Evolutionary conservation across 2,329 filamentous ascomycete genomes (phyloP).

Genomic region (Fusarium nurragi): DNA sequence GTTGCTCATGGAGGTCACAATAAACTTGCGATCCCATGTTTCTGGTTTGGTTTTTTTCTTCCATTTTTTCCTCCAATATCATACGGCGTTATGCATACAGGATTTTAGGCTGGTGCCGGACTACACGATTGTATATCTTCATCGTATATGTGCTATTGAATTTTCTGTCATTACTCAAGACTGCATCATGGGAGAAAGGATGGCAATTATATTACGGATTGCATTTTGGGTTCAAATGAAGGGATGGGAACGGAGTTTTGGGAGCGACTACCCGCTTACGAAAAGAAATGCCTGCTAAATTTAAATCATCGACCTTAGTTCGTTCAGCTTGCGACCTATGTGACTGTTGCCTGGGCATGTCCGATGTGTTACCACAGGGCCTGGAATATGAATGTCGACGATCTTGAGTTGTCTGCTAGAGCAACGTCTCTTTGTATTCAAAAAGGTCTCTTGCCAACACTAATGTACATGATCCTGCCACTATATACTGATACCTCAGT

Average conservation of each 20-base stretch:
- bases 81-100: slow-evolving; percentile 28
- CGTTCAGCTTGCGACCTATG: neutral
- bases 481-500: neutral
- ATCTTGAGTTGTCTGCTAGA: neutral
- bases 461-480: neutral
- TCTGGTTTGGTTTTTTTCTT: neutral
- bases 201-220: slow-evolving; percentile 15
- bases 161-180: slow-evolving; percentile 32
- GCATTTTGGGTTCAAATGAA: slow-evolving; percentile 24
- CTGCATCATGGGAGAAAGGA: slow-evolving; percentile 26
- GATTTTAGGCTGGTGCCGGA: slow-evolving; percentile 13
- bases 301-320: neutral
- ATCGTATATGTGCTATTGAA: slow-evolving; percentile 14
- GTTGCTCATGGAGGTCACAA: slow-evolving; percentile 63
- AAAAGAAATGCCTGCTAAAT: slow-evolving; percentile 31
- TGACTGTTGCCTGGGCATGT: neutral
- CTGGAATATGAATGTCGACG: neutral
- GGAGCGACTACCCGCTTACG: slow-evolving; percentile 29
- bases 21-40: slow-evolving; percentile 35
- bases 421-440: neutral
- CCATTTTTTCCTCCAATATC: slow-evolving; percentile 5
- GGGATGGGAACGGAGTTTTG: slow-evolving; percentile 28
- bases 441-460: neutral
- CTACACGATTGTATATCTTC: slow-evolving; percentile 10
- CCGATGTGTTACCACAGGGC: neutral